Base-by-base conservation (phyloP, 495 filamentous ascomycete species). In the Trypethelium eluteriae region DNA sequence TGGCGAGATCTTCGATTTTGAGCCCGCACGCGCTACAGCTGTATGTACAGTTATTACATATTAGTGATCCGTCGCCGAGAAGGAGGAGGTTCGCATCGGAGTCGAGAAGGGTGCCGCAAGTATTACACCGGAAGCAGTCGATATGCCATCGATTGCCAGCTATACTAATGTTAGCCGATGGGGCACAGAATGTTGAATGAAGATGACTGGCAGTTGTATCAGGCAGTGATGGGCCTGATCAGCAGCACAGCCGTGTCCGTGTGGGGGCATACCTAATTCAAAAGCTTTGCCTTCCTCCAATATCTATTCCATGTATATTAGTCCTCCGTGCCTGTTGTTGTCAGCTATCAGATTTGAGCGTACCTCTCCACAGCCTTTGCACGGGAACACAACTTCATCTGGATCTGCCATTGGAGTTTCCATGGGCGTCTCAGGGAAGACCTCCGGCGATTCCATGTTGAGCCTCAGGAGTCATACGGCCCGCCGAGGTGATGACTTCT, bases 121-220 rank as follows among this genome's bases (percentile, higher is more conserved):
- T 95, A 76, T 96, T 96, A 82, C 95, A 99, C 72, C 93, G 89
- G 77, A 99, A 99, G 81, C 95, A 99, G 77, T 98, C 91, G 73
- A 99, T 92, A 82, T 98, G 94, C 94, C 94, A 98, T 84, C 94
- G 87, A 75, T 96, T 96, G 66, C 94, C 93, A 75, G 94, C 94
- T 97, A 73, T 61, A 63, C 7, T 32, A 39, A 34, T 62, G 67
- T 76, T 64, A 53, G 36, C 34, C 39, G 39, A 57, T 63, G 41
- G 4, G 32, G 41, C 36, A n/a, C 34, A 41, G 25, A 10, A 25
- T 38, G 0, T 62, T 62, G 44, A 32, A 69, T 35, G 49, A 59
- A 57, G 59, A 62, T 46, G 11, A 62, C 38, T 72, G 62, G 74
- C 67, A 64, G 59, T 11, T 9, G n/a, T 18, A 39, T 16, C 39